Conservation (phyloP, 169 alveolate species). For the Cryptosporidium tyzzeri region DNA sequence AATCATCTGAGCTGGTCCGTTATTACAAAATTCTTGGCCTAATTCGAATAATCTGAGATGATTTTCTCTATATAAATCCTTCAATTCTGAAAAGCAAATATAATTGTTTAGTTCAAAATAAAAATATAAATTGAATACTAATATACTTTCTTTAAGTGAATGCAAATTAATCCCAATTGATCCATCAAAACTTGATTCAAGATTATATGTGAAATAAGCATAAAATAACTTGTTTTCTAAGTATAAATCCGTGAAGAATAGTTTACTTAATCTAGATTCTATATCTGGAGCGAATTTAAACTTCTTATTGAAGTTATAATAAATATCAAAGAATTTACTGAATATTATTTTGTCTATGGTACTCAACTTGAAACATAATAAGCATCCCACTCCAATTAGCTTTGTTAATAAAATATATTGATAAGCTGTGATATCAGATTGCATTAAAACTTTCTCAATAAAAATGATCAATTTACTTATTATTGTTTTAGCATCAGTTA, state of each 20-base stretch:
- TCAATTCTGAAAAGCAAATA: slow-evolving; percentile 11
- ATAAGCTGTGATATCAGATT: neutral
- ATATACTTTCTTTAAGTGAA: neutral
- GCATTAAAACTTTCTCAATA: neutral
- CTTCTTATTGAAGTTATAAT: neutral
- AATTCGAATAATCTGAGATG: slow-evolving; percentile 15
- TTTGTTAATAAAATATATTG: neutral
- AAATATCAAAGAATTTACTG: slow-evolving; percentile 13
- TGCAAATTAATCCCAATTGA: neutral
- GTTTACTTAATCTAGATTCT: neutral
- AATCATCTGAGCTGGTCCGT: neutral
- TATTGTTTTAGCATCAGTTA: neutral
- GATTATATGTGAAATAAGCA: neutral
- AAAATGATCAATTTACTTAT: neutral
- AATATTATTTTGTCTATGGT: neutral
- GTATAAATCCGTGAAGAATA: neutral
- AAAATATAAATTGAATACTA: neutral
- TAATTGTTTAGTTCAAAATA: neutral
- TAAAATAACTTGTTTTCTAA: neutral
- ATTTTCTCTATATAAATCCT: slow-evolving; percentile 4
- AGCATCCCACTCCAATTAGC: neutral
- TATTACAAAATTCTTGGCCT: neutral
- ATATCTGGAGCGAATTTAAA: neutral
- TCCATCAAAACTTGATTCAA: neutral
- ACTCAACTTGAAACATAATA: neutral